phyloP scores from a whole-genome alignment of 139 green algal genomes.

The Dunaliella primolecta region DNA sequence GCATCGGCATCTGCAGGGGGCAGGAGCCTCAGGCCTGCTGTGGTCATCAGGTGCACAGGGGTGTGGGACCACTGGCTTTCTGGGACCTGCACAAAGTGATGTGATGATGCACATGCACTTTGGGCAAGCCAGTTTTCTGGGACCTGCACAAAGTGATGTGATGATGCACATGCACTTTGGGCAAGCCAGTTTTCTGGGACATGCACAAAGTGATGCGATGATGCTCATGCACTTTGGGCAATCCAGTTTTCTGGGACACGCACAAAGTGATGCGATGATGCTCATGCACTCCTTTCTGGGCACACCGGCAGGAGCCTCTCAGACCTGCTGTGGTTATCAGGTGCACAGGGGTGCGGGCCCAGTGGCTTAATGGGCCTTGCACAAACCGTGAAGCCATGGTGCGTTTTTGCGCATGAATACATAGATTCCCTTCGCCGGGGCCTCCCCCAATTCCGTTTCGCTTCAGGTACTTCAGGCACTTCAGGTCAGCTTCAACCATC shows the following conservation, averaged over 20 bases:
- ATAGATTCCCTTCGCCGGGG: too few species aligned
- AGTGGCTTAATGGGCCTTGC: slow-evolving; percentile 25
- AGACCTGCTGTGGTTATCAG: slow-evolving; percentile 56
- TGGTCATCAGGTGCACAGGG: slow-evolving; percentile 51
- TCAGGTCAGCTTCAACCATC: too few species aligned
- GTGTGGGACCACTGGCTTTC: slow-evolving; percentile 15
- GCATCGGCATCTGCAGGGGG: slow-evolving; percentile 7
- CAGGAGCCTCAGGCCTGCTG: slow-evolving; percentile 53
- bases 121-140: too few species aligned
- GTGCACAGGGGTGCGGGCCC: slow-evolving; percentile 36
- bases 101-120: too few species aligned
- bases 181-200: slow-evolving; percentile 25
- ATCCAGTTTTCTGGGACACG: slow-evolving; percentile 27
- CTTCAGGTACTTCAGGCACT: too few species aligned
- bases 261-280: neutral
- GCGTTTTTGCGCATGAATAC: too few species aligned
- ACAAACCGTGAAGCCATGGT: neutral
- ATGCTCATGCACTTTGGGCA: too few species aligned
- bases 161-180: too few species aligned
- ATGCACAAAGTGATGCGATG: slow-evolving; percentile 10
- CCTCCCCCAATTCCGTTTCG: too few species aligned
- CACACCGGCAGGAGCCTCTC: slow-evolving; percentile 46
- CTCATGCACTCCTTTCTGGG: too few species aligned
- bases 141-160: slow-evolving; percentile 15
- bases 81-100: slow-evolving; percentile 26